Evolutionary conservation across 345 rosid species (phyloP), one percentile per base, ranked within the genome.

Genomic region (Brassica cretica): DNA sequence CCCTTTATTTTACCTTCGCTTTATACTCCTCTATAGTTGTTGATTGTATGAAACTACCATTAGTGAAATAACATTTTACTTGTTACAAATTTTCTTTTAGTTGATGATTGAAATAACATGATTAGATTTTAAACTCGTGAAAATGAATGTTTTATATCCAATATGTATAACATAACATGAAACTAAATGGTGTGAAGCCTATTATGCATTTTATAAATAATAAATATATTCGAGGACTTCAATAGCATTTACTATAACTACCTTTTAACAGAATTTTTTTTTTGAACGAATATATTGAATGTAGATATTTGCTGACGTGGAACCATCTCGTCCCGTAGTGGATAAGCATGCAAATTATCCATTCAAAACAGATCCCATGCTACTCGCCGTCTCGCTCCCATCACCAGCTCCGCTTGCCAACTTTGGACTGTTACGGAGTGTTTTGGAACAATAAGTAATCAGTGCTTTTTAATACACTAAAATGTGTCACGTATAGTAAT

Each of bases 331-430:
- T 21, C 70, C 64, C 35, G 18, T 59, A n/a, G 59, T 79, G 74
- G 78, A 79, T 61, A 73, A 61, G 59, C n/a, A 59, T 10, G 58
- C 16, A 73, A 79, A 63, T 68, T 49, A 79, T 74, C 71, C 75
- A 68, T 27, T 33, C 5, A 5, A 18, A 64, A 41, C 72, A 72
- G 44, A 44, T 66, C 69, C 72, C 63, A 72, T 78, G 72, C 72
- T 39, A 64, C 76, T 70, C 59, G 55, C 29, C 14, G 30, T 6
- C 33, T 44, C 24, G n/a, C 37, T 9, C 60, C 66, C 27, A 51
- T 64, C 71, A 62, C 15, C 29, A 46, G 25, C 56, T 21, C n/a
- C 53, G 32, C 15, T 51, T 70, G 6, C 37, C 69, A 51, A 24
- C 3, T 60, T n/a, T 72, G 9, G 68, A 56, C 51, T 16, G 25